These are phyloP conservation scores for Globisporangium sylvaticum DNA, from an alignment of 352 stramenopile genomes.

Conservation along the genomic window DNA sequence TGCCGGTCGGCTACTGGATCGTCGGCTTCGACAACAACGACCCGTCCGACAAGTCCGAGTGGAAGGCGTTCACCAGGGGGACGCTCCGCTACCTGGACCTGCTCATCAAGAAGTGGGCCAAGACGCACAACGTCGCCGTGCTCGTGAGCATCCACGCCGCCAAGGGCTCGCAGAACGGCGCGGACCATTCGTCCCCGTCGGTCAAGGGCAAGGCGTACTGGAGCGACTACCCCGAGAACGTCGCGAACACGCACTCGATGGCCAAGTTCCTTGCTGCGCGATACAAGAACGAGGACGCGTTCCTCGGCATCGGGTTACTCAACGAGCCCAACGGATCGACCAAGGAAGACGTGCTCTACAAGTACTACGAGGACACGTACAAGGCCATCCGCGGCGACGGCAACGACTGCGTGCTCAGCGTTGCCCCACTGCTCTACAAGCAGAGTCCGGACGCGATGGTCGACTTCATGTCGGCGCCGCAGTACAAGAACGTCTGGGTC, in stretches of 20 bases:
- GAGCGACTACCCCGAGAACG: conserved; percentile 48
- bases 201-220: conserved; percentile 40
- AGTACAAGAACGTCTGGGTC: conserved; percentile 75
- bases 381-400: conserved; percentile 38
- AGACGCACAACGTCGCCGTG: conserved; percentile 49
- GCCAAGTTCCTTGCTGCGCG: conserved; percentile 51
- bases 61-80: conserved; percentile 38
- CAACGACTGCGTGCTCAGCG: conserved; percentile 64
- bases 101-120: conserved; percentile 39
- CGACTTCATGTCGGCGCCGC: conserved; percentile 44
- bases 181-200: conserved; percentile 60
- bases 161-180: conserved; percentile 76
- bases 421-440: conserved; percentile 49
- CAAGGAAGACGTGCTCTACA: conserved; percentile 39
- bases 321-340: conserved; percentile 66
- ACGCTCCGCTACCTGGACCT: conserved; percentile 49
- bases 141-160: conserved; percentile 57
- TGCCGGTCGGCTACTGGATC: conserved; percentile 82
- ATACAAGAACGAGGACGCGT: conserved; percentile 69
- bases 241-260: conserved; percentile 37
- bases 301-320: conserved; percentile 67
- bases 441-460: conserved; percentile 44
- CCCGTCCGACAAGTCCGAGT: conserved; percentile 32
- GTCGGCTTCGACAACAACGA: conserved; percentile 63
- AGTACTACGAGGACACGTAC: conserved; percentile 79